Base-by-base conservation (phyloP, 2,329 filamentous ascomycete genomes). In the Cytospora schulzeri region DNA sequence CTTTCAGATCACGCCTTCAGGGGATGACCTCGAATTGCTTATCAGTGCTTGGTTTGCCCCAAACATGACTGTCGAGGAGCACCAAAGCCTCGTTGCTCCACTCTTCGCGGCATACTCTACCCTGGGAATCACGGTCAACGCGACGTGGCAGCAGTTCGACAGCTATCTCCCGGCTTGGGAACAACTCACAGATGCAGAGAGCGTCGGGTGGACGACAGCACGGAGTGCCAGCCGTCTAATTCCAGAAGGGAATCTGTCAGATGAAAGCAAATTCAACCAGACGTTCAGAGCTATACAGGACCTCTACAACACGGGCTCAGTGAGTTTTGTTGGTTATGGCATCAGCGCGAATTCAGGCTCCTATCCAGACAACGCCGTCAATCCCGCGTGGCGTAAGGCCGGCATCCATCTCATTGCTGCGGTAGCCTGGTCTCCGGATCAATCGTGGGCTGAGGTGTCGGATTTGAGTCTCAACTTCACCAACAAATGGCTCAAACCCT, bases 301-400 rank as follows among this genome's bases (percentile, higher is more conserved):
- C 68, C 72, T 72, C 1, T 60, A 73, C 17, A 66, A 69, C n/a
- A 69, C 70, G 3, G 74, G 71, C 4, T 7, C 31, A 33, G 31
- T 33, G 31, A 33, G 31, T 12, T 33, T 33, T 33, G 31, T 33
- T 12, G 68, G 70, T 45, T 55, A 70, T 24, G 60, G 76, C 9
- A 68, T 76, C 35, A 73, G 71, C 26, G 62, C 64, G 51, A 73
- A 72, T 2, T 66, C 73, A 1, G 52, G 73, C 1, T 68, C 66
- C 60, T 67, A 63, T 74, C 68, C 72, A 70, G 74, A 76, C 56
- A 81, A 77, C 17, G 76, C 79, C 8, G 75, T 83, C 50, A 81
- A 81, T 67, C 78, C 81, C 3, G 82, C 81, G 1, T 85, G 81
- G 81, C 76, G 83, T 48, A 72, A 75, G 4, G 75, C 79, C 31